phyloP scores from a whole-genome alignment of 495 filamentous ascomycete species.

The Penicillium cosmopolitanum region DNA sequence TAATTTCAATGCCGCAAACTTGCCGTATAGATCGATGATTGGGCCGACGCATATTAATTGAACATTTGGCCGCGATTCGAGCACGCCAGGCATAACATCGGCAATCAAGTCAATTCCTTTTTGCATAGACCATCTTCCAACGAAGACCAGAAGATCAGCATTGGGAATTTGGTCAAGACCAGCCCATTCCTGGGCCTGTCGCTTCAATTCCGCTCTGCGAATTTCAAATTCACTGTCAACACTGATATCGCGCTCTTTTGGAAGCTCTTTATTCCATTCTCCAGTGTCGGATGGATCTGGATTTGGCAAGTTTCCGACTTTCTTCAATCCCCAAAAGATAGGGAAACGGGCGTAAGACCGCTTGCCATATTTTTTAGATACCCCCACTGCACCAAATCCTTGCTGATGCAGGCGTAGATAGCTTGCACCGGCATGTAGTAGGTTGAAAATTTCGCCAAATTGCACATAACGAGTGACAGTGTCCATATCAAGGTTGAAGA shows the following conservation, averaged over 20 bases:
- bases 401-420: slow-evolving; percentile 76
- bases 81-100: slow-evolving; percentile 71
- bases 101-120: slow-evolving; percentile 81
- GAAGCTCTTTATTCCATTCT: slow-evolving; percentile 62
- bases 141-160: slow-evolving; percentile 77
- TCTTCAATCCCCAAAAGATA: slow-evolving; percentile 75
- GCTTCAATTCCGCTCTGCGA: slow-evolving; percentile 57
- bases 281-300: slow-evolving; percentile 76
- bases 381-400: slow-evolving; percentile 76
- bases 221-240: slow-evolving; percentile 64
- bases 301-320: slow-evolving; percentile 72
- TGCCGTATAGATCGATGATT: slow-evolving; percentile 78
- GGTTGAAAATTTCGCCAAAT: slow-evolving; percentile 71
- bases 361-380: slow-evolving; percentile 76
- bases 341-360: slow-evolving; percentile 75
- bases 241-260: slow-evolving; percentile 53
- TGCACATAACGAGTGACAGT: slow-evolving; percentile 52
- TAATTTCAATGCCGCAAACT: slow-evolving; percentile 75
- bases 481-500: slow-evolving; percentile 63
- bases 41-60: slow-evolving; percentile 75
- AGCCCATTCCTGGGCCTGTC: slow-evolving; percentile 79
- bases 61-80: slow-evolving; percentile 67
- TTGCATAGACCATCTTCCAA: slow-evolving; percentile 79
- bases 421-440: slow-evolving; percentile 72
- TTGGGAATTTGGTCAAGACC: slow-evolving; percentile 65